phyloP scores from a whole-genome alignment of 1,139 yeast genomes.

The Zhuliangozyma blackwelliae region DNA sequence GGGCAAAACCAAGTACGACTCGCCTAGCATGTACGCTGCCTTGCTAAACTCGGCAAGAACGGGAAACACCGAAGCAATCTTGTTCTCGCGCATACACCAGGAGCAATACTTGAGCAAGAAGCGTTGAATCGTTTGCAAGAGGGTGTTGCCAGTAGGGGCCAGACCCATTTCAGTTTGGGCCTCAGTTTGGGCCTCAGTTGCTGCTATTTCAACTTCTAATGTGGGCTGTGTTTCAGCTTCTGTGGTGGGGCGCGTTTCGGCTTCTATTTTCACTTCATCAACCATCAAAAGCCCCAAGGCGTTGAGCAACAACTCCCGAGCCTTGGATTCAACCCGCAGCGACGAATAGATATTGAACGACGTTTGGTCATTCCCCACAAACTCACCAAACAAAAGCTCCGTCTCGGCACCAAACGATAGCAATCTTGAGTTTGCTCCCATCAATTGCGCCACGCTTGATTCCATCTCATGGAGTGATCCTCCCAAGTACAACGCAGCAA shows the following conservation, averaged over 20 bases:
- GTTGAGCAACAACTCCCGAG: constrained; percentile 1
- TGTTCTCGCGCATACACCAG: not conserved
- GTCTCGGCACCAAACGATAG: constrained; percentile 1
- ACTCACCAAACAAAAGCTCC: not conserved
- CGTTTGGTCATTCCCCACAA: not conserved
- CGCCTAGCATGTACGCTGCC: constrained; percentile 22
- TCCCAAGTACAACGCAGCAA: constrained; percentile 4
- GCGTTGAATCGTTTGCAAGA: constrained; percentile 6
- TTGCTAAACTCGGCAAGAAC: constrained; percentile 18
- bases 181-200: constrained; percentile 15
- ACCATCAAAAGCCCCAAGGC: not conserved
- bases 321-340: not conserved
- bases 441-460: not conserved
- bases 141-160: constrained; percentile 1
- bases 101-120: constrained; percentile 2
- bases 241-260: not conserved
- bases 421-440: constrained; percentile 2
- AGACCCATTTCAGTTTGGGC: constrained; percentile 6
- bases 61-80: constrained; percentile 7
- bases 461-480: constrained; percentile 6
- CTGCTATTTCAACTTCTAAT: constrained; percentile 10
- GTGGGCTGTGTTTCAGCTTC: constrained; percentile 2
- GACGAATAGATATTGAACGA: not conserved
- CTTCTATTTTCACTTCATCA: not conserved
- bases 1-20: constrained; percentile 16